These are phyloP conservation scores for Amanita rubescens DNA, from an alignment of 768 basidiomycete species.

Conservation along the genomic window DNA sequence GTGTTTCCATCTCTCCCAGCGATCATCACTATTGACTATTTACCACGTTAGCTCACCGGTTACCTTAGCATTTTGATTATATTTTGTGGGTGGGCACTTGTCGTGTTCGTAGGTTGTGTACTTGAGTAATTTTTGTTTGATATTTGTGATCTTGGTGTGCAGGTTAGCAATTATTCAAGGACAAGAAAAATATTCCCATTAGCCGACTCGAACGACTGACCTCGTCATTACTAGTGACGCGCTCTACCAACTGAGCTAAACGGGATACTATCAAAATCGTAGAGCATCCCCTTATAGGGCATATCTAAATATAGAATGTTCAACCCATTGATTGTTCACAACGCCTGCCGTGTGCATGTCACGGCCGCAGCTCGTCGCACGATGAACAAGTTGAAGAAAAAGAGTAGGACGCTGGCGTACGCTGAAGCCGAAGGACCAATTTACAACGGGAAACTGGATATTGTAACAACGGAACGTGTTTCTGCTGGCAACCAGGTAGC, in stretches of 20 bases:
- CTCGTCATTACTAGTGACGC: slow-evolving; percentile 60
- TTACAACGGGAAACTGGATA: not conserved
- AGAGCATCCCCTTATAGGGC: no score
- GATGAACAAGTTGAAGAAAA: slow-evolving; percentile 6
- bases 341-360: not conserved
- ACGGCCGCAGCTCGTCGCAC: not conserved
- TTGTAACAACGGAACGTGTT: not conserved
- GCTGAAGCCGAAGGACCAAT: slow-evolving; percentile 4
- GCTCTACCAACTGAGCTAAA: slow-evolving; percentile 34
- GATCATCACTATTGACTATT: slow-evolving; percentile 1
- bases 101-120: not conserved
- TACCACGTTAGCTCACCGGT: not conserved
- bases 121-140: not conserved
- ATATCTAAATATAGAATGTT: not conserved
- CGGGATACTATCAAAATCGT: no score
- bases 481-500: not conserved
- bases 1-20: not conserved
- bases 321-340: not conserved
- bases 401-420: slow-evolving; percentile 5
- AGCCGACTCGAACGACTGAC: slow-evolving; percentile 62
- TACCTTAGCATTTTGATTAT: not conserved
- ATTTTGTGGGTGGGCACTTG: slow-evolving; percentile 8
- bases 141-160: no score
- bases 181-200: slow-evolving; percentile 11
- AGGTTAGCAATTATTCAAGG: not conserved